phyloP scores from a whole-genome alignment of 2,329 filamentous ascomycete species.

The Fusarium napiforme region DNA sequence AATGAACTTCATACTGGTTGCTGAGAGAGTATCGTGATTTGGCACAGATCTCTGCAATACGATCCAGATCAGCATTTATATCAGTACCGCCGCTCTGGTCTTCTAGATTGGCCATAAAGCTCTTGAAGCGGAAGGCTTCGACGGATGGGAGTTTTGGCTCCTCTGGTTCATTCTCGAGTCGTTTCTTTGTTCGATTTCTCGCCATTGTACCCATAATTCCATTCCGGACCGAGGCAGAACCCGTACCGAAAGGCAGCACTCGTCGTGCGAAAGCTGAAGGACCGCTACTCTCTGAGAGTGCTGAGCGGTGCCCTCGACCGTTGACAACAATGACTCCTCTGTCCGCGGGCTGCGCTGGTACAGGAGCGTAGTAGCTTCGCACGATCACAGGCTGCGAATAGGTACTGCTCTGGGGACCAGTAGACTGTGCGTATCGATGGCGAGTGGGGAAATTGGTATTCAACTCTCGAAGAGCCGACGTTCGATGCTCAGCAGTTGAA shows the following conservation, averaged over 20 bases:
- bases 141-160: constrained; percentile 66
- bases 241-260: constrained; percentile 49
- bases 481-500: constrained; percentile 65
- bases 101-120: constrained; percentile 68
- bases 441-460: constrained; percentile 68
- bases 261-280: constrained; percentile 46
- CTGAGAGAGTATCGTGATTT: constrained; percentile 72
- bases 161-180: constrained; percentile 42
- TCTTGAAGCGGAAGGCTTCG: constrained; percentile 73
- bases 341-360: constrained; percentile 48
- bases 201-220: constrained; percentile 57
- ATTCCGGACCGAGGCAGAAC: constrained; percentile 49
- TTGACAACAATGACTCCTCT: constrained; percentile 47
- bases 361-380: constrained; percentile 68
- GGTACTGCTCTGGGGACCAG: constrained; percentile 66
- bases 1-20: constrained; percentile 75
- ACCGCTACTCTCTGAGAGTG: constrained; percentile 44
- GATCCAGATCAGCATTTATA: constrained; percentile 69
- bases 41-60: constrained; percentile 75
- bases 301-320: constrained; percentile 42
- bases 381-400: constrained; percentile 75
- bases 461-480: constrained; percentile 69
- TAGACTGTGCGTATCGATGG: constrained; percentile 67
- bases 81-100: constrained; percentile 55
- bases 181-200: constrained; percentile 55